Base-by-base conservation (phyloP, 2,329 filamentous ascomycete genomes). In the Ophiocordyceps camponoti-floridani region DNA sequence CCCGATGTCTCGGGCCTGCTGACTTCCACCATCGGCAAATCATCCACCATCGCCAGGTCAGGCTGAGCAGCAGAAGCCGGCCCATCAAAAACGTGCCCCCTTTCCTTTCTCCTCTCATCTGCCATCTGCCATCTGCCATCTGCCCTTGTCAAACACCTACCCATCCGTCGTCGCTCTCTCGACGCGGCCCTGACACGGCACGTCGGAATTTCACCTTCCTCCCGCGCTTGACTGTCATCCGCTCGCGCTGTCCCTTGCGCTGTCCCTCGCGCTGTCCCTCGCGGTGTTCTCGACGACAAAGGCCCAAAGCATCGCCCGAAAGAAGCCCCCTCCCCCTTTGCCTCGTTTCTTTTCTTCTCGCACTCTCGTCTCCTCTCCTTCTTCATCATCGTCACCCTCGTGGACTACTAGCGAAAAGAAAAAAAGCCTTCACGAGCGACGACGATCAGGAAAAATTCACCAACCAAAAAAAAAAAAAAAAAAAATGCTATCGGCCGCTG, bases 401-500 rank as follows among this genome's bases (percentile, higher is more conserved):
- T n/a, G n/a, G n/a, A n/a, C n/a, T n/a, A n/a, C n/a, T n/a, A n/a
- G n/a, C n/a, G n/a, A n/a, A n/a, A n/a, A n/a, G n/a, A n/a, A n/a
- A n/a, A n/a, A n/a, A n/a, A n/a, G n/a, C n/a, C n/a, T n/a, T n/a
- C n/a, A n/a, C 13, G 9, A 40, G 19, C 13, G 19, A 18, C 37
- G 19, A 23, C 16, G 11, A 8, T 10, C n/a, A n/a, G n/a, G n/a
- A n/a, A n/a, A n/a, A n/a, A n/a, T n/a, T n/a, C n/a, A n/a, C n/a
- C n/a, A n/a, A n/a, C n/a, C n/a, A n/a, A 18, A 10, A 18, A 19
- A 18, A 19, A 40, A 19, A 40, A 10, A 12, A 35, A 12, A 12
- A n/a, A n/a, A 23, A 35, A 50, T 52, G 49, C 48, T 48, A 43
- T 43, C 49, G 41, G 45, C 48, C n/a, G 40, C 47, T 37, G 49